Conservation (phyloP, 208 protist genomes). For the Acanthamoeba culbertsoni region DNA sequence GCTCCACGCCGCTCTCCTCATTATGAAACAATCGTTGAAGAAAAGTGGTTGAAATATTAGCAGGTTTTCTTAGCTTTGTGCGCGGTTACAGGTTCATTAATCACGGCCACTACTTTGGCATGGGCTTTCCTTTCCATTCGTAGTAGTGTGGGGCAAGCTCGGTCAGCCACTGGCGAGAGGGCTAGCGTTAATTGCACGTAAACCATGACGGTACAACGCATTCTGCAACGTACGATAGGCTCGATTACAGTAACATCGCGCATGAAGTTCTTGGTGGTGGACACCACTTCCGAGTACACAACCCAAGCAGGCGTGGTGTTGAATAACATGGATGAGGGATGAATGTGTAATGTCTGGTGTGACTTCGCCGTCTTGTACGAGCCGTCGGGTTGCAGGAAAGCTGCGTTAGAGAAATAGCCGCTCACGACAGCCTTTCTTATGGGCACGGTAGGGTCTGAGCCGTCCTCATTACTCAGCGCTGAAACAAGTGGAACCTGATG, state of each 20-base stretch:
- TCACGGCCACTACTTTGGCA: not conserved
- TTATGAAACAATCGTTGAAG: too few species aligned
- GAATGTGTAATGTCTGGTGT: constrained; percentile 85
- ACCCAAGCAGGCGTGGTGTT: constrained; percentile 80
- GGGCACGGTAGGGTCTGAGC: not conserved
- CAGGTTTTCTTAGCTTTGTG: too few species aligned
- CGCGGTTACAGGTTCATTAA: not conserved
- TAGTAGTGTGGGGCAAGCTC: constrained; percentile 84
- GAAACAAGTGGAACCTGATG: constrained; percentile 60
- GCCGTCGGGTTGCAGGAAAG: constrained; percentile 68
- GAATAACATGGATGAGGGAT: constrained; percentile 80
- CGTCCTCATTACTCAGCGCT: not conserved
- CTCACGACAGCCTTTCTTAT: constrained; percentile 74
- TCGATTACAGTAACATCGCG: constrained; percentile 84
- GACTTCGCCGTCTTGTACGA: constrained; percentile 94
- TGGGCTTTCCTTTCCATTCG: constrained; percentile 68
- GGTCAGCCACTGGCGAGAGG: constrained; percentile 82
- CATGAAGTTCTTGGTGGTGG: constrained; percentile 93
- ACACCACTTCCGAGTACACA: constrained; percentile 88
- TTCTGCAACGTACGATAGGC: constrained; percentile 40
- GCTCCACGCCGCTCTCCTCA: not conserved
- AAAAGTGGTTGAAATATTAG: too few species aligned
- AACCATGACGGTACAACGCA: too few species aligned
- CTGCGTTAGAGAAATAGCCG: constrained; percentile 84
- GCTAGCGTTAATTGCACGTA: not conserved